Percentiles rank a stretch among this genome's conserved stretches.
Conservation (phyloP, 2,329 filamentous ascomycete genomes). For the Cladorrhinum sp. region DNA sequence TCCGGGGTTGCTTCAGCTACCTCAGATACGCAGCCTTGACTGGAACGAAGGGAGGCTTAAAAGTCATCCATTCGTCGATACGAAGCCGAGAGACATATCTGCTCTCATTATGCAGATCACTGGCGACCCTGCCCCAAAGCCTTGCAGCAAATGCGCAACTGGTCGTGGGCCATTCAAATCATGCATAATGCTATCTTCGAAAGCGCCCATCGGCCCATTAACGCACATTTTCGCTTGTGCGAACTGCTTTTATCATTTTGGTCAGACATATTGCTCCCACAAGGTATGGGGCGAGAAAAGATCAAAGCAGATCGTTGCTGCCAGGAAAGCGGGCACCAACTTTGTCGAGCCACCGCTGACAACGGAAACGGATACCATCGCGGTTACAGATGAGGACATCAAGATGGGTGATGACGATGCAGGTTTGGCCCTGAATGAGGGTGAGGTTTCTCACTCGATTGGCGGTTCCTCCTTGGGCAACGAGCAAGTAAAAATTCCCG, state of each 20-base stretch:
- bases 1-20: slow-evolving; percentile 26
- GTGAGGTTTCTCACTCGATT: no score
- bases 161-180: slow-evolving; percentile 31
- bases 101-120: slow-evolving; percentile 33
- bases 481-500: not conserved
- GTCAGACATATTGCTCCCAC: slow-evolving; percentile 26
- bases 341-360: no score
- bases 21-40: slow-evolving; percentile 29
- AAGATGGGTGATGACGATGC: no score
- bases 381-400: no score
- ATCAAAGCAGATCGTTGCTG: slow-evolving; percentile 8
- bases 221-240: slow-evolving; percentile 25
- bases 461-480: no score
- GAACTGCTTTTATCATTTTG: slow-evolving; percentile 32
- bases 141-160: slow-evolving; percentile 28
- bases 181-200: slow-evolving; percentile 30
- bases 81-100: slow-evolving; percentile 29
- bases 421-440: no score
- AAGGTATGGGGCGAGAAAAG: slow-evolving; percentile 15
- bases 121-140: slow-evolving; percentile 27
- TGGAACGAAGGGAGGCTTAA: slow-evolving; percentile 29
- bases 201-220: slow-evolving; percentile 13
- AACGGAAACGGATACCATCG: no score
- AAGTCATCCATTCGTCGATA: slow-evolving; percentile 25
- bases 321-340: not conserved